A percentile compares a stretch with the other conserved stretches of the same genome.
These are phyloP conservation scores for Diaporthe eres DNA, from an alignment of 2,329 filamentous ascomycete genomes.

Conservation along the genomic window DNA sequence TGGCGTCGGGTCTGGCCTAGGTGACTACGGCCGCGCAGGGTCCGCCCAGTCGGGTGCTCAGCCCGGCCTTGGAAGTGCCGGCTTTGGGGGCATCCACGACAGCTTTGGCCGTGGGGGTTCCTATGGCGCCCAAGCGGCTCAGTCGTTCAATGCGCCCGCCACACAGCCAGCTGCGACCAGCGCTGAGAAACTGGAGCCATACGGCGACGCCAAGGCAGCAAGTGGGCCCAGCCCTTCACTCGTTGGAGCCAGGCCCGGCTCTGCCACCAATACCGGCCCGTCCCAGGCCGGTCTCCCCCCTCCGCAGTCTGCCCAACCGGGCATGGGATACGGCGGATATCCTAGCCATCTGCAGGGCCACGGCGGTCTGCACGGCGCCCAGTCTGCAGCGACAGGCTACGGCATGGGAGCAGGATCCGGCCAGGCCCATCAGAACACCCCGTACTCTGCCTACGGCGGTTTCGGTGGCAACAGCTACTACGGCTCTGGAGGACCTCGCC, in stretches of 20 bases:
- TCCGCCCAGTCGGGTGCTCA: constrained; percentile 65
- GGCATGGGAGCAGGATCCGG: constrained; percentile 66
- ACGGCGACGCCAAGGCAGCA: constrained; percentile 67
- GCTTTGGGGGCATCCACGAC: constrained; percentile 69
- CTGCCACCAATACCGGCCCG: constrained; percentile 67
- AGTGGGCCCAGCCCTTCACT: constrained; percentile 71
- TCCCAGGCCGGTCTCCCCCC: constrained; percentile 69
- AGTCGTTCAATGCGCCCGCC: constrained; percentile 65
- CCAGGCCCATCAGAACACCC: constrained; percentile 67
- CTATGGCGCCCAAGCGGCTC: constrained; percentile 69
- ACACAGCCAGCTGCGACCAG: constrained; percentile 61
- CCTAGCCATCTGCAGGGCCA: constrained; percentile 66
- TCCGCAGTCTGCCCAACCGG: constrained; percentile 66
- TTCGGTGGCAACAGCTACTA: constrained; percentile 61
- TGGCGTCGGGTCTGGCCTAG: constrained; percentile 63
- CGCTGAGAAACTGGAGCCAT: constrained; percentile 71
- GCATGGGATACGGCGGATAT: constrained; percentile 70
- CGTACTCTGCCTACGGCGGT: constrained; percentile 67
- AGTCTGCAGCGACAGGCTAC: constrained; percentile 62
- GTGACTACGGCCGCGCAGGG: constrained; percentile 67
- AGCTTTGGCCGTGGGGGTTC: constrained; percentile 67
- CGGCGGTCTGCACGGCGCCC: constrained; percentile 67
- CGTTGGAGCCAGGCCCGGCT: constrained; percentile 69
- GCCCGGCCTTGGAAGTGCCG: constrained; percentile 63
- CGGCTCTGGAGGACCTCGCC: constrained; percentile 63